Evolutionary conservation across 1,284 basidiomycete species (phyloP), one percentile per base, ranked within the genome.

Genomic region (Cutaneotrichosporon mucoides): DNA sequence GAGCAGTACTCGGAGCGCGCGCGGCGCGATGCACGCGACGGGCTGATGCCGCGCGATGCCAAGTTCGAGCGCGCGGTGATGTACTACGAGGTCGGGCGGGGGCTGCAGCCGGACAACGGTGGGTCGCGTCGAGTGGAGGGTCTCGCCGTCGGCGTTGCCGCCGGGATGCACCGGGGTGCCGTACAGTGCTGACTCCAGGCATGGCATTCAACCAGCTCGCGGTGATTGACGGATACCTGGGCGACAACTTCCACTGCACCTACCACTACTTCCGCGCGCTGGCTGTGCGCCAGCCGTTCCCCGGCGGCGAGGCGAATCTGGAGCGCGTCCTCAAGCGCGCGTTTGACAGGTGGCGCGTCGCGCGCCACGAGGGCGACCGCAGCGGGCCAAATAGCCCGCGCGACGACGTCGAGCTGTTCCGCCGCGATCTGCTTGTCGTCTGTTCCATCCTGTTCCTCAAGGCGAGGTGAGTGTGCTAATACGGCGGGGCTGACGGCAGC

Each of bases 121-220:
- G 35, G 59, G 78, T 67, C 33, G 3, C 4, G 45, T 11, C 83
- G n/a, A 15, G 8, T 12, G 24, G 24, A 24, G 24, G 24, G 24
- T 24, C 24, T 24, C 24, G 24, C 24, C 24, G 24, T 24, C 24
- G 24, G 24, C 24, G 24, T 24, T 24, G 24, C 24, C 24, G 24
- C 24, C 24, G 24, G 24, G 24, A 24, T 24, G 24, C 24, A 24
- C 24, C 24, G 24, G 24, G 24, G 24, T 24, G 24, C 24, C 24
- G 24, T 24, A 24, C 4, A 6, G n/a, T 33, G 41, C 51, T 53
- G 42, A 53, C 51, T 85, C 57, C 63, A 80, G 90, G 91, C 9
- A 93, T 95, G 69, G 86, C 95, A 1, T 95, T 88, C 44, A 95
- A 98, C 73, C 94, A 98, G 77, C 85, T 99, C 35, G 95, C 94